phyloP scores from a whole-genome alignment of 345 rosid genomes.

The Moricandia moricandioides region DNA sequence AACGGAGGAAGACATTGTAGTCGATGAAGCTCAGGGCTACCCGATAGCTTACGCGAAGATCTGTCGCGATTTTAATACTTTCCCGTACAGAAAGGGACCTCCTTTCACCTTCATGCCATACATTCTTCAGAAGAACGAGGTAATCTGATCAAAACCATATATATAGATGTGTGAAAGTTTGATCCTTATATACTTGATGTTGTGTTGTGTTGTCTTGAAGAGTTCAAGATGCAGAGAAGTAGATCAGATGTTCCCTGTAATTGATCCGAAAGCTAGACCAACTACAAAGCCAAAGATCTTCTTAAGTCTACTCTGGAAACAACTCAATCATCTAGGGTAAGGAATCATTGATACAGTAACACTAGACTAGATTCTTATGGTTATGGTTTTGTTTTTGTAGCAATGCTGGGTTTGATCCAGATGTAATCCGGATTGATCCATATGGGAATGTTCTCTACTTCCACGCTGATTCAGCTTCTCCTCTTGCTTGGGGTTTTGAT shows the following conservation, averaged over 20 bases:
- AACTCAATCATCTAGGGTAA: conserved; percentile 87
- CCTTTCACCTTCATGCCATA: conserved; percentile 73
- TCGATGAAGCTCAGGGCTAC: conserved; percentile 69
- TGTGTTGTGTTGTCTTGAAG: conserved; percentile 38
- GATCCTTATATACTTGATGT: background rate
- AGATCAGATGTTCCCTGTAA: conserved; percentile 61
- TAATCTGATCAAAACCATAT: conserved; percentile 9
- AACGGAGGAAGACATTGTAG: conserved; percentile 54
- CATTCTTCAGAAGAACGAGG: conserved; percentile 60
- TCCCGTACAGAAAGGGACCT: conserved; percentile 57
- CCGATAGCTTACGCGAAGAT: conserved; percentile 75
- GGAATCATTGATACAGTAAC: background rate
- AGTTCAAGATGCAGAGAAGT: conserved; percentile 47
- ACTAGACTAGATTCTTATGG: background rate
- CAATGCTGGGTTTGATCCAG: conserved; percentile 97
- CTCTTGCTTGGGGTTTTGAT: conserved; percentile 93
- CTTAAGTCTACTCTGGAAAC: conserved; percentile 82
- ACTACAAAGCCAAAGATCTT: conserved; percentile 69
- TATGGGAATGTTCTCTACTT: conserved; percentile 87
- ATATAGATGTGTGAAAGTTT: background rate
- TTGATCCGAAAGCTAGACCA: conserved; percentile 68
- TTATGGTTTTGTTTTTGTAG: conserved; percentile 41
- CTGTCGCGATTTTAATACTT: conserved; percentile 48
- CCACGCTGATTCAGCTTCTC: conserved; percentile 94
- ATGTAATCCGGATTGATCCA: conserved; percentile 74